These are phyloP conservation scores for Pestalotiopsis sp. DNA, from an alignment of 2,329 filamentous ascomycete genomes.

Conservation along the genomic window DNA sequence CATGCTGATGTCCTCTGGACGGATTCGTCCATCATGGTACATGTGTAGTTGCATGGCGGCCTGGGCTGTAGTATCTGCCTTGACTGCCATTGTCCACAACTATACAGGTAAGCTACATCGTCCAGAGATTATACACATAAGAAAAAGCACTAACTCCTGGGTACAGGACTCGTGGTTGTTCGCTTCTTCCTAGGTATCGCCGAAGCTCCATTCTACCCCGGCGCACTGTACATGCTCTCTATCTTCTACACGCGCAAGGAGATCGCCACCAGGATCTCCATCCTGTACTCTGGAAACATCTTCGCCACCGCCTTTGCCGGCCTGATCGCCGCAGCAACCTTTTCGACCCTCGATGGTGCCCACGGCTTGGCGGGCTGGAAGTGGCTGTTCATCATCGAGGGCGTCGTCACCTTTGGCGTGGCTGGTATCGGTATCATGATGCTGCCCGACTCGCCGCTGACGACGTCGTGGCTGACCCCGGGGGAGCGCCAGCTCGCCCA, in stretches of 20 bases:
- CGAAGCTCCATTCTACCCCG: slow-evolving; percentile 52
- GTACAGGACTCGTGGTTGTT: not conserved
- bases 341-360: slow-evolving; percentile 34
- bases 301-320: slow-evolving; percentile 39
- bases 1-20: not conserved
- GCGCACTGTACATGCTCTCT: slow-evolving; percentile 49
- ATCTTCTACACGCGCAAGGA: slow-evolving; percentile 54
- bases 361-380: slow-evolving; percentile 38
- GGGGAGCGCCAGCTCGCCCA: slow-evolving; percentile 46
- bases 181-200: slow-evolving; percentile 41
- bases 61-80: not conserved
- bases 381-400: slow-evolving; percentile 31
- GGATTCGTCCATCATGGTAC: not conserved
- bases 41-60: not conserved
- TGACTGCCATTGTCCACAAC: slow-evolving; percentile 7
- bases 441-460: slow-evolving; percentile 39
- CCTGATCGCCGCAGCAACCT: slow-evolving; percentile 41
- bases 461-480: slow-evolving; percentile 44
- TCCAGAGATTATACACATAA: not conserved
- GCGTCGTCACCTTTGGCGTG: slow-evolving; percentile 25
- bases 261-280: slow-evolving; percentile 38
- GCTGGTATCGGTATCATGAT: slow-evolving; percentile 31
- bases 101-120: not conserved
- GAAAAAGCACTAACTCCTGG: not conserved
- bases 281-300: slow-evolving; percentile 43